These are phyloP conservation scores for Fraxinus americana DNA, from an alignment of 257 asterid species.

Conservation along the genomic window DNA sequence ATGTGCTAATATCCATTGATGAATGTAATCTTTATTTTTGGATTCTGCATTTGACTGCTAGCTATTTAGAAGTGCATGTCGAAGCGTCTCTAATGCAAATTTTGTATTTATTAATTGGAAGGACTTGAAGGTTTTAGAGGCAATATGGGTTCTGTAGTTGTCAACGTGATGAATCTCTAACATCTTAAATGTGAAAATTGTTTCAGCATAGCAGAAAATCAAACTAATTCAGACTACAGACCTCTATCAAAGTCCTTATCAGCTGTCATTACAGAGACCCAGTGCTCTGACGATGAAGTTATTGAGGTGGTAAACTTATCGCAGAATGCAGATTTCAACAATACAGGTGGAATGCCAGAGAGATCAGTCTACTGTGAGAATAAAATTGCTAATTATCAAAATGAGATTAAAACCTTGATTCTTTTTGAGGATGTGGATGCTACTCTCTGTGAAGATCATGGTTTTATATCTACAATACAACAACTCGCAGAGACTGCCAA, in stretches of 20 bases:
- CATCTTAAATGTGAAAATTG: constrained; percentile 25
- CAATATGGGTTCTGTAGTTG: constrained; percentile 4
- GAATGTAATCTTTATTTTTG: not conserved
- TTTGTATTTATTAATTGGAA: constrained; percentile 12
- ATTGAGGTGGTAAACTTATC: constrained; percentile 44
- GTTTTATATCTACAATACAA: constrained; percentile 76
- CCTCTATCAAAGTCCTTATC: constrained; percentile 39
- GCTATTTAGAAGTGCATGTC: constrained; percentile 8
- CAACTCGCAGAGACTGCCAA: constrained; percentile 88
- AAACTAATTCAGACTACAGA: constrained; percentile 36
- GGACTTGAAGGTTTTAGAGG: constrained; percentile 1
- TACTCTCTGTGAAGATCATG: constrained; percentile 76
- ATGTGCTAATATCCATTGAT: not conserved
- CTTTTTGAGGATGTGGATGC: constrained; percentile 98
- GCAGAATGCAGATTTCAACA: constrained; percentile 51
- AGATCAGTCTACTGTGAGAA: constrained; percentile 35
- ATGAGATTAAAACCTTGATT: constrained; percentile 65
- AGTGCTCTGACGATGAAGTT: constrained; percentile 48
- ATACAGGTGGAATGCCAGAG: constrained; percentile 33
- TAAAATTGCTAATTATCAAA: constrained; percentile 35
- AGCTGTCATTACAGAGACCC: constrained; percentile 31
- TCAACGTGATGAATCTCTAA: constrained; percentile 15
- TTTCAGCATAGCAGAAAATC: constrained; percentile 62
- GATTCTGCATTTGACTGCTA: not conserved
- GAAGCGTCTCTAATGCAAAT: not conserved